Conservation (phyloP, 495 filamentous ascomycete species). For the Penicillium silybi region DNA sequence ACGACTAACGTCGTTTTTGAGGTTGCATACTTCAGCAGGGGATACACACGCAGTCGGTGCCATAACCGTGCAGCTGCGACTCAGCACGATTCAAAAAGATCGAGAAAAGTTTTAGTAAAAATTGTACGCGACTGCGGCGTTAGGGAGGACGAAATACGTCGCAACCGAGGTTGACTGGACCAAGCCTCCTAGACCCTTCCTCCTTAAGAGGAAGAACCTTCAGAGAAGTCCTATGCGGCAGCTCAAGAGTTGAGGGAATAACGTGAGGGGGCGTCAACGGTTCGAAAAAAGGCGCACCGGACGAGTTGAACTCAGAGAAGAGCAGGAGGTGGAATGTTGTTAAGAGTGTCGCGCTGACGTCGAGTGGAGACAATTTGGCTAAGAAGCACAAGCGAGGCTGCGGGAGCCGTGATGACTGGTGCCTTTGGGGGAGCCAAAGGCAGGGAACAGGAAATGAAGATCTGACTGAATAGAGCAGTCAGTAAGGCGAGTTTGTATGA, state of each 20-base stretch:
- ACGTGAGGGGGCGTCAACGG: slow-evolving; percentile 51
- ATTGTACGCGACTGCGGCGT: slow-evolving; percentile 43
- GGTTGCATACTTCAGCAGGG: slow-evolving; percentile 48
- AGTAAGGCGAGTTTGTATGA: slow-evolving; percentile 11
- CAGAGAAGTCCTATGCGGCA: slow-evolving; percentile 98
- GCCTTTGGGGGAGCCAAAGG: slow-evolving; percentile 72
- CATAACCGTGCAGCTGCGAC: slow-evolving; percentile 55
- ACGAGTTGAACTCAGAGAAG: slow-evolving; percentile 53
- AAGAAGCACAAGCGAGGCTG: slow-evolving; percentile 59
- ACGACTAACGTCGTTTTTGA: slow-evolving; percentile 33
- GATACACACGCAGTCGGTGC: slow-evolving; percentile 62
- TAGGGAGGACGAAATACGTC: slow-evolving; percentile 91
- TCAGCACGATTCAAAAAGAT: slow-evolving; percentile 30
- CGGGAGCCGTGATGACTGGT: slow-evolving; percentile 63
- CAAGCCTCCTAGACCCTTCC: slow-evolving; percentile 36
- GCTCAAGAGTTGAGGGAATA: slow-evolving; percentile 64
- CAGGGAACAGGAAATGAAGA: slow-evolving; percentile 20
- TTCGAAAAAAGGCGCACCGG: slow-evolving; percentile 49
- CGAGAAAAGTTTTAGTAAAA: slow-evolving; percentile 8
- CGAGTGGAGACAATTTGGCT: slow-evolving; percentile 74
- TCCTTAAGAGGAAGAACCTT: slow-evolving; percentile 88
- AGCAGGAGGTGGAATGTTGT: slow-evolving; percentile 71
- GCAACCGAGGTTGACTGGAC: slow-evolving; percentile 71
- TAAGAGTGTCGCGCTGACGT: slow-evolving; percentile 60
- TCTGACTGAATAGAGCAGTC: neutral